Base-by-base conservation (phyloP, 257 asterid genomes). In the Primulina tabacum region DNA sequence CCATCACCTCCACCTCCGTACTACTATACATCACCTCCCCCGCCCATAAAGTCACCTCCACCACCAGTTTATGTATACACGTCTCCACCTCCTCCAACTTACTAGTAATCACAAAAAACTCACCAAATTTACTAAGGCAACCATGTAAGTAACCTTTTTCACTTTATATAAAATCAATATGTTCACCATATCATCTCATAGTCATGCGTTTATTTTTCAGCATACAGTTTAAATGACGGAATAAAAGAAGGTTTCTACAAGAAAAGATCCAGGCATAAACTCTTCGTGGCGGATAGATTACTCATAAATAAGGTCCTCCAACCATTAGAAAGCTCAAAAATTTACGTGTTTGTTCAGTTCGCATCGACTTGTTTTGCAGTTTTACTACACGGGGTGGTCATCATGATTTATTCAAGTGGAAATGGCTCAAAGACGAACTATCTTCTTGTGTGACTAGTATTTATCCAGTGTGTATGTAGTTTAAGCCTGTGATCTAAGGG, bases 81-180 rank as follows among this genome's bases (percentile, higher is more conserved):
- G 24, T 84, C 88, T 24, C 86, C 89, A 14, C 89, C 89, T 28
- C 86, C 89, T 55, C 86, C 89, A 16, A 75, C 65, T 52, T 72
- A 79, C 35, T 80, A 84, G 17, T 84, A 73, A 71, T 65, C 64
- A 56, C 17, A 18, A 37, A 57, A 12, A 55, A 55, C n/a, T 65
- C 66, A 26, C 30, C 60, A 53, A 32, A 14, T 26, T 47, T 62
- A 61, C 68, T 21, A 56, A 6, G 74, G 56, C 75, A 70, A 73
- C 73, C 80, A 75, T 59, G 89, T 84, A 81, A 79, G 86, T 75
- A 20, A 29, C 4, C 40, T 3, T 55, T 26, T 29, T 8, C 33
- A 40, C 6, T 12, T 12, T 7, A 50, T 16, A 1, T 0, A 65
- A 29, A 56, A n/a, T 57, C 7, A 26, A 24, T 18, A 26, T 60